These are phyloP conservation scores for Nothomitra cinnamomea DNA, from an alignment of 2,329 filamentous ascomycete genomes.

Conservation along the genomic window DNA sequence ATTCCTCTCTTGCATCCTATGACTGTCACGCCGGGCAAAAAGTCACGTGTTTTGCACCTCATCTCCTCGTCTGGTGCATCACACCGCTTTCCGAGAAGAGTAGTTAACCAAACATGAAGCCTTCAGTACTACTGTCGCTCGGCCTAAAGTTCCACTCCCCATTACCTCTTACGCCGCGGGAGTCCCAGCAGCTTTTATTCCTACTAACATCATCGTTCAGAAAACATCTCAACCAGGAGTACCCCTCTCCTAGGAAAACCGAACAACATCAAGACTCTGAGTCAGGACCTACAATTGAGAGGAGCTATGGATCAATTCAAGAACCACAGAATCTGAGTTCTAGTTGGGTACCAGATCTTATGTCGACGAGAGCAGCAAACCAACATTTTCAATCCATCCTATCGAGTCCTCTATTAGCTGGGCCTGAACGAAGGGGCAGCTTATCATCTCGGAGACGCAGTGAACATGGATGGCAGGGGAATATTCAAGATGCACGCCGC, in stretches of 20 bases:
- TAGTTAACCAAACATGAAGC: slow-evolving; percentile 28
- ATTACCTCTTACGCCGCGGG: slow-evolving; percentile 35
- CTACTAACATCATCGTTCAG: slow-evolving; percentile 46
- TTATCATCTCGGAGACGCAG: neutral
- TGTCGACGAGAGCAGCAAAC: slow-evolving; percentile 24
- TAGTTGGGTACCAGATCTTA: slow-evolving; percentile 10
- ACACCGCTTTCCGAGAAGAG: neutral
- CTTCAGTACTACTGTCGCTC: slow-evolving; percentile 29
- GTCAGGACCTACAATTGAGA: slow-evolving; percentile 4
- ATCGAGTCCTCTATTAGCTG: slow-evolving; percentile 30
- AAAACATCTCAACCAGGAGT: slow-evolving; percentile 41
- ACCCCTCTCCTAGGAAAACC: slow-evolving; percentile 24
- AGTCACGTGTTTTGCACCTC: too few relatives aligned
- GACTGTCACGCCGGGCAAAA: too few relatives aligned
- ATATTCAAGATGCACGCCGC: neutral
- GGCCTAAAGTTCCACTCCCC: slow-evolving; percentile 35
- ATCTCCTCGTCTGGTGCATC: neutral
- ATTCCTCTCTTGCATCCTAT: too few relatives aligned
- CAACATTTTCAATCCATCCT: slow-evolving; percentile 33
- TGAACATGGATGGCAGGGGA: neutral
- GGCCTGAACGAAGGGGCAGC: neutral
- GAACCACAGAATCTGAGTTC: slow-evolving; percentile 12
- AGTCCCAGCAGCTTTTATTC: slow-evolving; percentile 41
- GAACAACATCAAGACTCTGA: slow-evolving; percentile 8
- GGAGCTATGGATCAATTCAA: slow-evolving; percentile 10